Evolutionary conservation across 371 early-diverging fungal species (phyloP).

Genomic region (Syncephalastrum contaminatum): DNA sequence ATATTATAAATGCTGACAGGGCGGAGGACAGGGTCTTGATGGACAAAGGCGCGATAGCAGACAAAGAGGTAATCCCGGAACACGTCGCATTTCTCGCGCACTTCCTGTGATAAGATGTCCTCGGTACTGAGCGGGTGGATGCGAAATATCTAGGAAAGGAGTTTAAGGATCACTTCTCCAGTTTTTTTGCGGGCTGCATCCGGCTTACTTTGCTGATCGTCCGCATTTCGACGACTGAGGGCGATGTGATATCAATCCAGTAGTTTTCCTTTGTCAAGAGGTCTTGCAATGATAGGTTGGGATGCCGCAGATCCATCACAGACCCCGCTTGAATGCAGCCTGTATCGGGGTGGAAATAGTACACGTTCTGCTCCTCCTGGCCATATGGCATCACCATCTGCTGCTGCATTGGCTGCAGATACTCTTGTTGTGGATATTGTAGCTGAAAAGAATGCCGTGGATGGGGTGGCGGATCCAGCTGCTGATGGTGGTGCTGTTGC

Average conservation of each 20-base stretch:
- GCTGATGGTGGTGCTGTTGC: background rate
- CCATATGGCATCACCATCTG: conserved; percentile 12
- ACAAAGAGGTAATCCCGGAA: conserved; percentile 92
- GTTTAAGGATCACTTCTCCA: background rate
- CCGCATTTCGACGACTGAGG: conserved; percentile 78
- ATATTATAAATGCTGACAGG: conserved; percentile 84
- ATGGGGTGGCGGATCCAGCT: background rate
- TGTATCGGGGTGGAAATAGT: conserved; percentile 42
- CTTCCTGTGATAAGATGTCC: conserved; percentile 90
- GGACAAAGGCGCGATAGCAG: conserved; percentile 76
- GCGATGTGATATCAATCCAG: conserved; percentile 88
- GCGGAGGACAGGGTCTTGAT: conserved; percentile 54
- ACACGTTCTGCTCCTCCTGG: conserved; percentile 8
- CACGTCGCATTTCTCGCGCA: conserved; percentile 91
- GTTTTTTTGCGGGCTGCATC: no score
- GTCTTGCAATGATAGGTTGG: conserved; percentile 28
- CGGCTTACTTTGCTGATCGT: conserved; percentile 54
- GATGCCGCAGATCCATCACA: conserved; percentile 20
- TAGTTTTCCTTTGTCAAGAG: conserved; percentile 65
- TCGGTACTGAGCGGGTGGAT: conserved; percentile 90
- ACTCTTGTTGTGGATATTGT: background rate
- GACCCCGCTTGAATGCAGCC: conserved; percentile 24
- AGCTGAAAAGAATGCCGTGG: conserved; percentile 1
- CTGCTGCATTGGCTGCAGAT: background rate
- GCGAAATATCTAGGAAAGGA: conserved; percentile 47